phyloP scores from a whole-genome alignment of 2,329 filamentous ascomycete species.

The Botrytis pseudocinerea region DNA sequence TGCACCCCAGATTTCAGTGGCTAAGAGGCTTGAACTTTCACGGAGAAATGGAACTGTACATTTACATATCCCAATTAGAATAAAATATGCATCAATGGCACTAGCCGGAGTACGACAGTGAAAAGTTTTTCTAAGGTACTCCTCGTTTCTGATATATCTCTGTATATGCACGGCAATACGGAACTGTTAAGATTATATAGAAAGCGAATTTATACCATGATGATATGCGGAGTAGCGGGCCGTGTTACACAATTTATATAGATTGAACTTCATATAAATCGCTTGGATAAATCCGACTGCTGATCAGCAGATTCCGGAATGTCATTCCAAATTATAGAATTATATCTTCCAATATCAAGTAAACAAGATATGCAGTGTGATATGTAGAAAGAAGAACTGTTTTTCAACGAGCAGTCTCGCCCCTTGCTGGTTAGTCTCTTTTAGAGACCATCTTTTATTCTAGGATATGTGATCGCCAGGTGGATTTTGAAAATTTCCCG shows the following conservation, averaged over 20 bases:
- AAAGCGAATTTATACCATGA: background rate
- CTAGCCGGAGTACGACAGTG: background rate
- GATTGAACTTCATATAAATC: constrained; percentile 15
- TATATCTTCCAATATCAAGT: background rate
- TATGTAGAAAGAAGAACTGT: background rate
- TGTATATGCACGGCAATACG: background rate
- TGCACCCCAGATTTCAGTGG: constrained; percentile 9
- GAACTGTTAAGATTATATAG: background rate
- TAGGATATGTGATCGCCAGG: background rate
- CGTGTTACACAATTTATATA: constrained; percentile 21
- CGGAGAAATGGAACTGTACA: background rate
- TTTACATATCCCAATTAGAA: background rate
- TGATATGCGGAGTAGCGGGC: constrained; percentile 18
- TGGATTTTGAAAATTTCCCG: background rate
- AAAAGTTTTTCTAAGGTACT: background rate
- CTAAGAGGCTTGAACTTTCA: background rate
- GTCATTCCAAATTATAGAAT: background rate
- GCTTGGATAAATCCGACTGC: constrained; percentile 15
- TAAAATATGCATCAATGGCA: no score
- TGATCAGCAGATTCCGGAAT: constrained; percentile 15
- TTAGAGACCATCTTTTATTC: background rate
- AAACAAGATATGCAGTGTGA: background rate
- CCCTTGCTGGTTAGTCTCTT: background rate
- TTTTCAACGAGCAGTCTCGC: background rate
- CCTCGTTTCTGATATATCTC: background rate